Percentiles rank a stretch among this genome's conserved stretches.
These are phyloP conservation scores for Perilla frutescens DNA, from an alignment of 257 asterid genomes.

Conservation along the genomic window DNA sequence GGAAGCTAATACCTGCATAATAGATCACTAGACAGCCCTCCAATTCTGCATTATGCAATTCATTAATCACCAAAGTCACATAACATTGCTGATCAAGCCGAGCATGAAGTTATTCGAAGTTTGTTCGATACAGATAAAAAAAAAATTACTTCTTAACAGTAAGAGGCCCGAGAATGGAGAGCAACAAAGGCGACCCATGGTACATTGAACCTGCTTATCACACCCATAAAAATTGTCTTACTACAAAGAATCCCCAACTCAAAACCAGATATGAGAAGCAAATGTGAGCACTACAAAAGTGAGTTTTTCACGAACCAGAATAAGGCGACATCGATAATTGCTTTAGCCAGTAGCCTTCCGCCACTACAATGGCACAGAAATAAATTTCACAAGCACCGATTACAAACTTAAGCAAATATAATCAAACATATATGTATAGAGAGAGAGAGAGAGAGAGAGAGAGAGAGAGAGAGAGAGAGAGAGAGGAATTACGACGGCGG, in stretches of 20 bases:
- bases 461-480: constrained; percentile 28
- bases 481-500: constrained; percentile 68
- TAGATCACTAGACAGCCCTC: constrained; percentile 65
- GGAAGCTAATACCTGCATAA: constrained; percentile 69
- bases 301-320: constrained; percentile 61
- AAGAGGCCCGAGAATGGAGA: constrained; percentile 82
- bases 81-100: constrained; percentile 11
- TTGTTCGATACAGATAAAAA: not conserved
- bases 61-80: constrained; percentile 34
- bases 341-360: constrained; percentile 97
- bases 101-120: constrained; percentile 17
- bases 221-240: not conserved
- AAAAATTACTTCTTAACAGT: constrained; percentile 59
- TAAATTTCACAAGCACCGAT: not conserved
- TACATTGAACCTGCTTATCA: constrained; percentile 84
- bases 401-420: not conserved
- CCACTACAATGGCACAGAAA: constrained; percentile 53
- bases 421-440: not conserved
- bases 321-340: constrained; percentile 86
- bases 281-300: constrained; percentile 2
- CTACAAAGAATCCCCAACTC: constrained; percentile 2
- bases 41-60: constrained; percentile 56
- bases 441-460: constrained; percentile 29
- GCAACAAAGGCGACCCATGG: constrained; percentile 93
- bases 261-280: not conserved